Percentiles rank a stretch among this genome's conserved stretches.
phyloP scores from a whole-genome alignment of 495 filamentous ascomycete species.

The Hypoxylon fragiforme region DNA sequence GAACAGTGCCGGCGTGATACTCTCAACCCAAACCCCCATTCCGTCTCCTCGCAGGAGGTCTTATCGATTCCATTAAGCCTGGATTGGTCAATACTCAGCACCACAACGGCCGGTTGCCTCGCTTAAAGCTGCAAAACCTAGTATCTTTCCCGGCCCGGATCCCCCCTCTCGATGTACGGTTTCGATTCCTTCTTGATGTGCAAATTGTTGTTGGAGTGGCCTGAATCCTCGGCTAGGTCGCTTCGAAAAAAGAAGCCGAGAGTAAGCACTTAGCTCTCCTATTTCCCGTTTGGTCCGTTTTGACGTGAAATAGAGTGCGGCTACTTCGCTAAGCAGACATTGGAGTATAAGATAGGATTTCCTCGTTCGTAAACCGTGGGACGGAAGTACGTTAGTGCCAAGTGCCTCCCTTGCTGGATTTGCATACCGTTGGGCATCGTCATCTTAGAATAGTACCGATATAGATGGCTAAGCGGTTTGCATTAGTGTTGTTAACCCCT shows the following conservation, averaged over 20 bases:
- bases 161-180: neutral
- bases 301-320: slow-evolving; percentile 3
- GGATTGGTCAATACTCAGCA: slow-evolving; percentile 12
- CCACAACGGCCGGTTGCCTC: neutral
- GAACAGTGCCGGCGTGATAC: slow-evolving; percentile 1
- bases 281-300: neutral
- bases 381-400: neutral
- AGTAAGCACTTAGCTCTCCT: slow-evolving; percentile 11
- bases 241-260: neutral
- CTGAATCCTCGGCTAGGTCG: neutral
- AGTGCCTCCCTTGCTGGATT: neutral
- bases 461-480: neutral
- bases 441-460: neutral
- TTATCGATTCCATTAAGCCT: slow-evolving; percentile 4
- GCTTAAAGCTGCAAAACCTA: slow-evolving; percentile 4
- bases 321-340: slow-evolving; percentile 17
- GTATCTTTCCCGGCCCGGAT: slow-evolving; percentile 3
- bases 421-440: neutral
- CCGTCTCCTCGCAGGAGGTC: slow-evolving; percentile 5
- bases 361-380: neutral
- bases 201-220: slow-evolving; percentile 19
- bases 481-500: neutral
- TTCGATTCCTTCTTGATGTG: too few species aligned
- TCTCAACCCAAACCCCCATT: slow-evolving; percentile 1
- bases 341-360: slow-evolving; percentile 1